Conservation (phyloP, 2,329 filamentous ascomycete species). For the Stemphylium vesicarium region DNA sequence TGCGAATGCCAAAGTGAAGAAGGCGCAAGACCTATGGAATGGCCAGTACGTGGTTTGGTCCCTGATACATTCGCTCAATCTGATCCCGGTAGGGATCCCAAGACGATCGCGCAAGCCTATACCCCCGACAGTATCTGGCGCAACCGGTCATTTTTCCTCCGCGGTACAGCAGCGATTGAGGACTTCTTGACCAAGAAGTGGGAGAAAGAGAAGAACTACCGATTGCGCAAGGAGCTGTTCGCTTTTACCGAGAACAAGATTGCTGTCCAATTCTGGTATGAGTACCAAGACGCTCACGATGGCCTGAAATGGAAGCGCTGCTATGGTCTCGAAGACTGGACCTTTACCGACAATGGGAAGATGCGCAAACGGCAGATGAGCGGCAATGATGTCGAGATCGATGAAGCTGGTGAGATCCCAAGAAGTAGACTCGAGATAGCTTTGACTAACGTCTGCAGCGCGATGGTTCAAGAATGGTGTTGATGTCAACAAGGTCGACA, state of each 20-base stretch:
- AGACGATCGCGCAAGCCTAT: conserved; percentile 72
- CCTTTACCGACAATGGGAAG: conserved; percentile 70
- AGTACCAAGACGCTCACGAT: conserved; percentile 72
- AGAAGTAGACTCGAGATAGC: neutral
- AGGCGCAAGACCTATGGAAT: conserved; percentile 84
- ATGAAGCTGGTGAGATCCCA: conserved; percentile 50
- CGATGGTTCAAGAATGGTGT: conserved; percentile 74
- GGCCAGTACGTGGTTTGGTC: conserved; percentile 61
- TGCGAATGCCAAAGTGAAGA: conserved; percentile 79
- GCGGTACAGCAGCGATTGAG: conserved; percentile 71
- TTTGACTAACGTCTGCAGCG: conserved; percentile 48
- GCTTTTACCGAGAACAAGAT: conserved; percentile 77
- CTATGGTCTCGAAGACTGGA: conserved; percentile 84
- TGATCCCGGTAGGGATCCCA: conserved; percentile 62
- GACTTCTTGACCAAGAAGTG: conserved; percentile 76
- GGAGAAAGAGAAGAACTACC: conserved; percentile 73
- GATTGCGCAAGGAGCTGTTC: conserved; percentile 83
- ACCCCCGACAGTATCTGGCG: conserved; percentile 80
- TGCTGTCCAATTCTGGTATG: conserved; percentile 91
- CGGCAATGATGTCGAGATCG: conserved; percentile 72
- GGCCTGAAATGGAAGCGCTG: conserved; percentile 72
- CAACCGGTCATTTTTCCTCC: conserved; percentile 74
- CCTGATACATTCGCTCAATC: neutral
- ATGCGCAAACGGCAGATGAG: conserved; percentile 81
- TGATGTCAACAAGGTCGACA: conserved; percentile 71